phyloP scores from a whole-genome alignment of 2,329 filamentous ascomycete genomes.

The Diaporthe sp. region DNA sequence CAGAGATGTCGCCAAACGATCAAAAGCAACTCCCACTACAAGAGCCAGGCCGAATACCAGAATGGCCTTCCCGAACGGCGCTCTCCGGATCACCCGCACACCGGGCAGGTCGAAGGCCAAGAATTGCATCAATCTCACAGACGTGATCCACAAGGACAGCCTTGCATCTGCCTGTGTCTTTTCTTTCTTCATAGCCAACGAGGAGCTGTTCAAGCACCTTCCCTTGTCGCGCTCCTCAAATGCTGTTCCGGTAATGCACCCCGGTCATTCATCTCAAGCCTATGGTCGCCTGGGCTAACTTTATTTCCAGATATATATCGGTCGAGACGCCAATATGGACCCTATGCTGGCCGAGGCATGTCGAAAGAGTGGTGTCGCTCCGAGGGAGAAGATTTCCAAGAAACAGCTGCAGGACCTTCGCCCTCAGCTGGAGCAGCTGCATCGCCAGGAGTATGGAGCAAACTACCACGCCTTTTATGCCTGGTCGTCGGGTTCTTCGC shows the following conservation, averaged over 20 bases:
- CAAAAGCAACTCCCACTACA: not conserved
- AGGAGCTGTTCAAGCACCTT: slow-evolving; percentile 42
- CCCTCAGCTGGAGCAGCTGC: slow-evolving; percentile 34
- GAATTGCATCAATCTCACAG: slow-evolving; percentile 43
- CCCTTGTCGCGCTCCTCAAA: slow-evolving; percentile 39
- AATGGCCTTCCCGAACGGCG: slow-evolving; percentile 43
- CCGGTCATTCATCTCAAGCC: not conserved
- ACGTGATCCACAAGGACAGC: slow-evolving; percentile 42
- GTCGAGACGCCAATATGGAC: slow-evolving; percentile 43
- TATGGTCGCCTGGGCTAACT: not conserved
- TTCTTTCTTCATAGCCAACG: slow-evolving; percentile 43
- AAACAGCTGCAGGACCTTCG: slow-evolving; percentile 40
- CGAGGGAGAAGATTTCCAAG: slow-evolving; percentile 38
- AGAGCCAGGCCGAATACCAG: not conserved
- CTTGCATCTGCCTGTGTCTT: slow-evolving; percentile 44
- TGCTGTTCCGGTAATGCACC: slow-evolving; percentile 39
- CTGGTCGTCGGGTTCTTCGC: slow-evolving; percentile 41
- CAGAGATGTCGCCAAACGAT: not conserved
- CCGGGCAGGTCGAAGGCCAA: slow-evolving; percentile 41
- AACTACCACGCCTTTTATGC: slow-evolving; percentile 44
- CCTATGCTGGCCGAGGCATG: slow-evolving; percentile 34
- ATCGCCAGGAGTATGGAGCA: slow-evolving; percentile 40
- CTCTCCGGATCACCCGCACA: slow-evolving; percentile 45
- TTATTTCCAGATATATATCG: slow-evolving; percentile 42
- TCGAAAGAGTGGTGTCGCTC: slow-evolving; percentile 32